phyloP scores from a whole-genome alignment of 306 rosid species.

The Castanea crenata region DNA sequence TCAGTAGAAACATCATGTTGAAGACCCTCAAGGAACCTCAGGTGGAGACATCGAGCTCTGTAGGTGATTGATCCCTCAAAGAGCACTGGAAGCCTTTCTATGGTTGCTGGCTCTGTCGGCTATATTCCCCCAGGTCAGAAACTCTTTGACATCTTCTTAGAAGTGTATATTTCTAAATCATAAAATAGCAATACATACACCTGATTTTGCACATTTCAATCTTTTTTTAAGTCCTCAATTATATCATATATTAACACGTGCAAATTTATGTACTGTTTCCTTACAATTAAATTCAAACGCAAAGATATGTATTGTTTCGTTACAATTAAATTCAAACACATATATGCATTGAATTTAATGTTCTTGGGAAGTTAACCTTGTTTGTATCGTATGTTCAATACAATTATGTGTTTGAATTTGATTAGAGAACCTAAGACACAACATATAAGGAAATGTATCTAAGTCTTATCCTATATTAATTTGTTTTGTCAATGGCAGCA shows the following conservation, averaged over 20 bases:
- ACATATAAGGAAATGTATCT: no score
- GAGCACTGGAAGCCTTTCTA: slow-evolving; percentile 81
- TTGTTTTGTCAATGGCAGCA: background rate
- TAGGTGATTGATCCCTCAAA: slow-evolving; percentile 82
- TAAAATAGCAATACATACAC: background rate
- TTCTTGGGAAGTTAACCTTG: no score
- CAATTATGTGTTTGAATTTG: no score
- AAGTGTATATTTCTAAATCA: background rate
- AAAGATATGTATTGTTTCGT: no score
- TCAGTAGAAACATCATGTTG: slow-evolving; percentile 75
- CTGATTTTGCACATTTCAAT: background rate
- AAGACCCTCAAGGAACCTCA: slow-evolving; percentile 93
- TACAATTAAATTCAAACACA: no score
- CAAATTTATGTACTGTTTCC: no score
- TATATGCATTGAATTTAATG: no score
- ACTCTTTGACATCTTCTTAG: slow-evolving; percentile 9
- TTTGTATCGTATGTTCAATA: no score
- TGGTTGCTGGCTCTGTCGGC: slow-evolving; percentile 91
- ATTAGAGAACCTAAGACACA: no score
- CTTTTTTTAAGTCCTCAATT: background rate
- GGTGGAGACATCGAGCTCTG: slow-evolving; percentile 82
- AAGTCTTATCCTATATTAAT: background rate
- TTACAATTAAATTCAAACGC: no score
- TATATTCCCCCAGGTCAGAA: slow-evolving; percentile 91
- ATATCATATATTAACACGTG: background rate